Conservation (phyloP, 2,329 filamentous ascomycete genomes). For the Colletotrichum costaricense region DNA sequence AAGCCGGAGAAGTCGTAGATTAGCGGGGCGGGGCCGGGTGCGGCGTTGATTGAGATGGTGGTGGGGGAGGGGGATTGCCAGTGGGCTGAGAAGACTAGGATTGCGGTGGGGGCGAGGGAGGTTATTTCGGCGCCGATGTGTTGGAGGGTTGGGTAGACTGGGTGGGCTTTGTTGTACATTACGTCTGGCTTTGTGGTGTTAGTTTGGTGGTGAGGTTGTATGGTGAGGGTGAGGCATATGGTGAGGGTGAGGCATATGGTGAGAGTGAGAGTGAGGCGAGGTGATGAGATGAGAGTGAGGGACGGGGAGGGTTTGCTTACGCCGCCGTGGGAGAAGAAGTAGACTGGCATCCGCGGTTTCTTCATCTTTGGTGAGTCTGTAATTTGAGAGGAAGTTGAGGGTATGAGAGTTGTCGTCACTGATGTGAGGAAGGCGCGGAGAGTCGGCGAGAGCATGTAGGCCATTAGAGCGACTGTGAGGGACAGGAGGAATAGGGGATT, state of each 20-base stretch:
- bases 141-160: slow-evolving; percentile 73
- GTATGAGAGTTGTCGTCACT: not conserved
- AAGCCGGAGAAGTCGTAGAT: slow-evolving; percentile 84
- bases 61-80: slow-evolving; percentile 70
- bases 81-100: slow-evolving; percentile 82
- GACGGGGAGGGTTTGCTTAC: slow-evolving; percentile 45
- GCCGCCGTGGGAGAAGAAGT: slow-evolving; percentile 63
- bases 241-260: not conserved
- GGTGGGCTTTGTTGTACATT: slow-evolving; percentile 76
- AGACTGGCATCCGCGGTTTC: slow-evolving; percentile 50
- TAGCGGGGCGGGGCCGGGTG: slow-evolving; percentile 67
- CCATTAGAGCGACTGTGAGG: not conserved
- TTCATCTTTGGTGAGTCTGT: not conserved
- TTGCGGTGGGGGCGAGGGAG: slow-evolving; percentile 75
- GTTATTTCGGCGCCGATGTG: slow-evolving; percentile 78
- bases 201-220: not conserved
- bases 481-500: slow-evolving; percentile 10
- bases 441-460: slow-evolving; percentile 19
- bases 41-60: slow-evolving; percentile 65
- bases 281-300: not conserved
- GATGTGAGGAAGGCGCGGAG: not conserved
- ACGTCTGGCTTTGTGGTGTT: slow-evolving; percentile 65
- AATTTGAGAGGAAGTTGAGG: not conserved
- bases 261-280: not conserved
- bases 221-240: no score